Base-by-base conservation (phyloP, 495 filamentous ascomycete species). In the Penicillium verhagenii region DNA sequence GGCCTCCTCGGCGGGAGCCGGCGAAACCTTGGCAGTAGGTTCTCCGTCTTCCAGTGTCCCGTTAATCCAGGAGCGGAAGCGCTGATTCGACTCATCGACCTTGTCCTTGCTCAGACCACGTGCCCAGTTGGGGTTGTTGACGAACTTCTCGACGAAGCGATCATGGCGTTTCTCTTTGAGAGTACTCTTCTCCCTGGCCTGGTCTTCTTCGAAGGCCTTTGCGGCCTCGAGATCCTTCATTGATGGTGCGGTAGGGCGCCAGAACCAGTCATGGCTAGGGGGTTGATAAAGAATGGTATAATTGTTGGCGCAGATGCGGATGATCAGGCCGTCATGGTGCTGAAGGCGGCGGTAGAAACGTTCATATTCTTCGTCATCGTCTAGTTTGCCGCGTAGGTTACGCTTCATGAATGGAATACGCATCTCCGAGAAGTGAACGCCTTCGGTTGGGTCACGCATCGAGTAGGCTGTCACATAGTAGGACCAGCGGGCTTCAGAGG, bases 391-490 rank as follows among this genome's bases (percentile, higher is more conserved):
- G 0, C 86, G 84, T 19, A 92, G 77, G 71, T 88, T 94, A 54
- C 91, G 88, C 58, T 86, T 83, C 10, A 95, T 70, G 77, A 77
- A 90, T 42, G 77, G 86, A 72, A 79, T 85, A 73, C 66, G 77
- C 62, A 95, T 77, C 19, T 80, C 79, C 6, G 78, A 78, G 37
- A 85, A 78, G 6, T 79, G 74, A 6, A 97, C 79, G 24, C 90
- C 90, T 70, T 99, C 95, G 13, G 95, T 99, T 6, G 87, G 89
- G 53, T 95, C 92, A 39, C 91, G 79, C 65, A 89, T 88, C 44
- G 87, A 86, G 71, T 88, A 99, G 9, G 92, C 89, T 37, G 91
- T 90, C 38, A 96, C 88, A 65, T 99, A 99, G 77, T 93, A 92
- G 46, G 89, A 87, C 93, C 93, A 97, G 47, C 79, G 79, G 42